A percentile compares a stretch with the other conserved stretches of the same genome.
phyloP scores from a whole-genome alignment of 768 basidiomycete genomes.

The Termitomyces sp. region DNA sequence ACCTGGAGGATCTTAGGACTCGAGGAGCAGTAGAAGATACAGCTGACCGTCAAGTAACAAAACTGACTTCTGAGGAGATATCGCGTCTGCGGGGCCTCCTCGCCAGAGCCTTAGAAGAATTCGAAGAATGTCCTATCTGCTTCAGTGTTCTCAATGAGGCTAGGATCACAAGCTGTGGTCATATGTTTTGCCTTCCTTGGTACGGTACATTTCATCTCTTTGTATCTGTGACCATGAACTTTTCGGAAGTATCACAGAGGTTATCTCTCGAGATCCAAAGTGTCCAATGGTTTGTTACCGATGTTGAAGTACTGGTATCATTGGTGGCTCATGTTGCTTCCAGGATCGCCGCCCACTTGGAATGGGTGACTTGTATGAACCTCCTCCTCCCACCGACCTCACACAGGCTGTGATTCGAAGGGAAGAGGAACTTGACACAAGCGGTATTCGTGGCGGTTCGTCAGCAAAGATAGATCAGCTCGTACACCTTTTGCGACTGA shows the following conservation, averaged over 20 bases:
- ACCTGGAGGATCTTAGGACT: slow-evolving; percentile 57
- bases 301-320: not conserved
- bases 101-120: slow-evolving; percentile 68
- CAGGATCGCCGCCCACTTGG: slow-evolving; percentile 68
- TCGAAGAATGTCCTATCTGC: slow-evolving; percentile 79
- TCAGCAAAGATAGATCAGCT: slow-evolving; percentile 88
- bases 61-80: slow-evolving; percentile 50
- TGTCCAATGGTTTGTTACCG: slow-evolving; percentile 66
- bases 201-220: slow-evolving; percentile 20
- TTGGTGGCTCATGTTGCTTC: not conserved
- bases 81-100: slow-evolving; percentile 51
- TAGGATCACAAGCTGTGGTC: slow-evolving; percentile 68
- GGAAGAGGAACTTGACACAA: slow-evolving; percentile 33
- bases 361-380: slow-evolving; percentile 52
- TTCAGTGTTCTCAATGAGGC: slow-evolving; percentile 55
- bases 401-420: slow-evolving; percentile 50
- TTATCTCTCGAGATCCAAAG: slow-evolving; percentile 62
- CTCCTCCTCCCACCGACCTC: slow-evolving; percentile 58
- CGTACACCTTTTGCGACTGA: slow-evolving; percentile 63
- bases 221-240: not conserved
- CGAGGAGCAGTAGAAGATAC: slow-evolving; percentile 29
- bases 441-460: slow-evolving; percentile 41
- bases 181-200: slow-evolving; percentile 71
- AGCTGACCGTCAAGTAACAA: slow-evolving; percentile 18
- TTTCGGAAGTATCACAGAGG: slow-evolving; percentile 54